Percentiles rank a stretch among this genome's conserved stretches.
These are phyloP conservation scores for Phylloporus arenicola DNA, from an alignment of 768 basidiomycete species.

Conservation along the genomic window DNA sequence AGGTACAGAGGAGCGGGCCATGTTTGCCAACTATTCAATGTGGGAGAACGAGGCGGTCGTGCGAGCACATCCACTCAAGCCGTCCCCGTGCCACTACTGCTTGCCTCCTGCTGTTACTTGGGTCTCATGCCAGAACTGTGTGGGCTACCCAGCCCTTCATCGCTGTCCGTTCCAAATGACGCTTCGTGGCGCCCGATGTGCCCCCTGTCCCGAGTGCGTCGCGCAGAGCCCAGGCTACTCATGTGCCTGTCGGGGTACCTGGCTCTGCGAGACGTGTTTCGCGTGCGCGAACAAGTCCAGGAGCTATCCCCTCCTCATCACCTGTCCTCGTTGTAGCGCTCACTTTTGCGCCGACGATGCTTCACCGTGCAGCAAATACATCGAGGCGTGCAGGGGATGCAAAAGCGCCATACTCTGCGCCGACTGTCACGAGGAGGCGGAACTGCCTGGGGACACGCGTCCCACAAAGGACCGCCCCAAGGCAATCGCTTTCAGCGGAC, in stretches of 20 bases:
- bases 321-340: constrained; percentile 11
- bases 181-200: not conserved
- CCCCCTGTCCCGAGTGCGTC: constrained; percentile 10
- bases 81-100: constrained; percentile 7
- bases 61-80: constrained; percentile 13
- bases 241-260: not conserved
- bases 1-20: constrained; percentile 2
- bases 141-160: not conserved
- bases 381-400: constrained; percentile 8
- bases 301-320: not conserved
- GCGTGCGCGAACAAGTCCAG: not conserved
- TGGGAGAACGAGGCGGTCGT: constrained; percentile 11
- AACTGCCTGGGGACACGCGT: not conserved
- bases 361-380: not conserved
- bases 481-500: not conserved
- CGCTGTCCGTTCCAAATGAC: constrained; percentile 8
- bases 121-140: not conserved
- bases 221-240: not conserved
- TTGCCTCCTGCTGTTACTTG: not conserved
- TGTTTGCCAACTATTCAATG: not conserved
- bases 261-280: constrained; percentile 8
- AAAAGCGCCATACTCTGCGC: constrained; percentile 1
- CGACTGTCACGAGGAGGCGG: constrained; percentile 12
- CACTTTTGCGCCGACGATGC: not conserved
- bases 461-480: not conserved